phyloP scores from a whole-genome alignment of 129 eudicot genomes.

The carrot (Daucus carota) region DNA sequence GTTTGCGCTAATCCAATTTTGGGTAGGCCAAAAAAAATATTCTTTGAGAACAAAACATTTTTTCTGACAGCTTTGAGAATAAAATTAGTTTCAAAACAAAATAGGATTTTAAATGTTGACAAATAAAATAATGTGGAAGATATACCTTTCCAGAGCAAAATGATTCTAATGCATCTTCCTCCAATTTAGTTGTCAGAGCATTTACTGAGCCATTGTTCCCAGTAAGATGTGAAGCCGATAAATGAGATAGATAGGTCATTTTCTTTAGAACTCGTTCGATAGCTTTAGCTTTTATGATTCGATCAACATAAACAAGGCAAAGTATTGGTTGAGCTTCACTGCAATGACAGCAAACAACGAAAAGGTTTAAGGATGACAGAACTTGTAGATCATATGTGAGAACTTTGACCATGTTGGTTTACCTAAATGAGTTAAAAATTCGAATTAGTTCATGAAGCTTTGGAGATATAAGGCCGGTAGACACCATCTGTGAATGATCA shows the following conservation, averaged over 20 bases:
- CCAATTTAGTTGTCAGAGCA: constrained; percentile 40
- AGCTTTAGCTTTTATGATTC: constrained; percentile 58
- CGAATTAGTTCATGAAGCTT: constrained; percentile 54
- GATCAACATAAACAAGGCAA: constrained; percentile 62
- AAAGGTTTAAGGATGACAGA: constrained; percentile 8
- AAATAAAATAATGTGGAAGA: neutral
- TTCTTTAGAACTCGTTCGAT: constrained; percentile 42
- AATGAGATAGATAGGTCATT: constrained; percentile 35
- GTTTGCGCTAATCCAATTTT: neutral
- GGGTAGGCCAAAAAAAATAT: neutral
- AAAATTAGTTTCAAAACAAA: neutral
- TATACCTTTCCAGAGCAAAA: constrained; percentile 49
- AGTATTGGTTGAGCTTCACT: constrained; percentile 39
- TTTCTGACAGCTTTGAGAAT: neutral
- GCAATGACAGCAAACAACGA: constrained; percentile 10
- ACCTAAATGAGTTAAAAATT: constrained; percentile 49
- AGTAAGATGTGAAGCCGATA: constrained; percentile 39
- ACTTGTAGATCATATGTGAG: neutral
- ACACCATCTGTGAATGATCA: constrained; percentile 24
- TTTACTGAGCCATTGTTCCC: constrained; percentile 42
- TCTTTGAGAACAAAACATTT: neutral
- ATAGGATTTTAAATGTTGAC: neutral
- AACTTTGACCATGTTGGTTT: constrained; percentile 4
- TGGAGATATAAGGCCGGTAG: constrained; percentile 55
- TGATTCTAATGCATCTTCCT: constrained; percentile 38